Evolutionary conservation across 2,329 filamentous ascomycete species (phyloP).

Genomic region (Leptographium radiaticola): DNA sequence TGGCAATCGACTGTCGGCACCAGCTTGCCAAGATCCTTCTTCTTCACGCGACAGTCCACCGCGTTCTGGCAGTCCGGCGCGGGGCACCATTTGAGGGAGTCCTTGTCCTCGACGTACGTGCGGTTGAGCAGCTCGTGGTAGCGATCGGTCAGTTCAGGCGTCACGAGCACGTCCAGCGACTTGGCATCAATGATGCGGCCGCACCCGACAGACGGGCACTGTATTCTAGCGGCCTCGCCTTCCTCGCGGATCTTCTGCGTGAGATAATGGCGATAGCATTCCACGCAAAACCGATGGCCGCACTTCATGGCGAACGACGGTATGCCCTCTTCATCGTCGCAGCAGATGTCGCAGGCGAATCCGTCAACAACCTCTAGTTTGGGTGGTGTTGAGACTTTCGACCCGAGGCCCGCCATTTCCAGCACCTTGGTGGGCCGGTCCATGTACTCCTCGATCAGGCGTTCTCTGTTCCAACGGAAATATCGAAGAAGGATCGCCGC

Average conservation of each 20-base stretch:
- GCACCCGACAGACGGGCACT: slow-evolving; percentile 82
- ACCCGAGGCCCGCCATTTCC: slow-evolving; percentile 70
- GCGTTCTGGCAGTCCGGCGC: slow-evolving; percentile 95
- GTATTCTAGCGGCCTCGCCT: slow-evolving; percentile 86
- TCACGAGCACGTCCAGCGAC: slow-evolving; percentile 67
- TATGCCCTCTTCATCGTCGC: slow-evolving; percentile 67
- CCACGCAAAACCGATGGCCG: slow-evolving; percentile 81
- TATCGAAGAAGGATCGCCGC: slow-evolving; percentile 80
- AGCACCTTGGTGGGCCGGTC: slow-evolving; percentile 68
- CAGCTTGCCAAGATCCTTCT: slow-evolving; percentile 69
- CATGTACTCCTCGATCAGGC: slow-evolving; percentile 92
- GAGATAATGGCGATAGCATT: slow-evolving; percentile 87
- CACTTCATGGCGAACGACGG: slow-evolving; percentile 90
- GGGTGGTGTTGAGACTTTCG: slow-evolving; percentile 46
- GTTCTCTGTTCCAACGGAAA: slow-evolving; percentile 93
- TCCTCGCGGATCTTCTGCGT: slow-evolving; percentile 89
- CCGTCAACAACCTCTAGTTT: slow-evolving; percentile 58
- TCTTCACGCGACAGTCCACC: slow-evolving; percentile 76
- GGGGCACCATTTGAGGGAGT: slow-evolving; percentile 92
- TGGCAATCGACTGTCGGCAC: slow-evolving; percentile 83
- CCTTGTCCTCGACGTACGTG: slow-evolving; percentile 95
- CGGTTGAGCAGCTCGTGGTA: slow-evolving; percentile 81
- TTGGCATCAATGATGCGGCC: slow-evolving; percentile 83
- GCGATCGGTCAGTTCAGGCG: slow-evolving; percentile 40
- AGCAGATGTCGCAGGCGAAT: slow-evolving; percentile 93